These are phyloP conservation scores for Pseudogymnoascus sp. DNA, from an alignment of 2,329 filamentous ascomycete species.

Conservation along the genomic window DNA sequence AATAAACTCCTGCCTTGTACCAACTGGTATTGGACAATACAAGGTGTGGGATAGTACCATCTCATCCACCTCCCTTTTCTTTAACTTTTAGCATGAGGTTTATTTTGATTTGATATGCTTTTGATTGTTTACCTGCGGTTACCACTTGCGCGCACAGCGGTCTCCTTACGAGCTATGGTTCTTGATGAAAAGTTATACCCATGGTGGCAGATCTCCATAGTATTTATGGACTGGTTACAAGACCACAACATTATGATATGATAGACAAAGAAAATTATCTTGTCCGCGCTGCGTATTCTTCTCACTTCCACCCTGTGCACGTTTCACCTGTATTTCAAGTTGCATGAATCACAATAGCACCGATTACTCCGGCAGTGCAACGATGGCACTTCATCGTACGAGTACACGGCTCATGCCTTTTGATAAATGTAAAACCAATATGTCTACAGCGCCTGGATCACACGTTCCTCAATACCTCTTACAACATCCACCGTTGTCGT, in stretches of 20 bases:
- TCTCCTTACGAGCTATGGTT: neutral
- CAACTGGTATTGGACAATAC: neutral
- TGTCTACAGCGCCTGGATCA: neutral
- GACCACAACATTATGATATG: neutral
- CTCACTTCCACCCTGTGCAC: neutral
- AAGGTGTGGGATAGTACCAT: neutral
- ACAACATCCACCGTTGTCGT: constrained; percentile 22
- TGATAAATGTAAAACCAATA: neutral
- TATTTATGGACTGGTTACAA: neutral
- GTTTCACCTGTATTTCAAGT: neutral
- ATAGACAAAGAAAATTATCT: neutral
- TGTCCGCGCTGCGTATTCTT: neutral
- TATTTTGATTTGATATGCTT: neutral
- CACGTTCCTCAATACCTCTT: neutral
- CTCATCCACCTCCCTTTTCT: neutral
- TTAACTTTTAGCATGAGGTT: neutral
- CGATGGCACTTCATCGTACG: neutral
- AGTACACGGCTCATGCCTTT: neutral
- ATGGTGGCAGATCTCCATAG: neutral
- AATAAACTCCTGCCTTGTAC: neutral
- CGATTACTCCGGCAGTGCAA: neutral
- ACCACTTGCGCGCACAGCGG: neutral
- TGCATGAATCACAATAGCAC: neutral
- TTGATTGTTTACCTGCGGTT: neutral
- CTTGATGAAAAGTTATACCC: constrained; percentile 1